Evolutionary conservation across 805 yeast species (phyloP).

Genomic region (Metschnikowia lachancei): DNA sequence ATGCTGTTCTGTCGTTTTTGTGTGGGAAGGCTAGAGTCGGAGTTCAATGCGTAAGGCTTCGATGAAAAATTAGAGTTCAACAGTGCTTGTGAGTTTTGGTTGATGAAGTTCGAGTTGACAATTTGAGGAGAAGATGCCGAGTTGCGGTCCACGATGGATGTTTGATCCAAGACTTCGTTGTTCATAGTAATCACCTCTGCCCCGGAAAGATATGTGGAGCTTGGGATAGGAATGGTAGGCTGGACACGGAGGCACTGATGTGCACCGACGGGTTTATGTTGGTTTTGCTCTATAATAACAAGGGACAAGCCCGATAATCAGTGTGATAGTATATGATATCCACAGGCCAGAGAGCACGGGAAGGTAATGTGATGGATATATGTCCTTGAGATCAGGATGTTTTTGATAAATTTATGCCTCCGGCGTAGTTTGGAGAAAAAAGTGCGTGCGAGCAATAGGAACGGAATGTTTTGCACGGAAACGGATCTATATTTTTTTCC

Average conservation of each 20-base stretch:
- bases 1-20: constrained; percentile 43
- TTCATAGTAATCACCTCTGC: constrained; percentile 12
- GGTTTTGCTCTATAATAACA: background rate
- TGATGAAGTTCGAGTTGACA: background rate
- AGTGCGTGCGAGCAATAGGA: constrained; percentile 2
- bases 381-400: background rate
- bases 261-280: background rate
- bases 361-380: background rate
- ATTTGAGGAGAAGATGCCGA: constrained; percentile 4
- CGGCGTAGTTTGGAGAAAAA: constrained; percentile 1
- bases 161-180: constrained; percentile 12
- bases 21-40: constrained; percentile 17
- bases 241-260: constrained; percentile 9
- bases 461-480: background rate
- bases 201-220: background rate
- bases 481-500: background rate
- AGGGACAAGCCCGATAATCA: background rate
- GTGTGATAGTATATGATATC: background rate
- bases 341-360: background rate
- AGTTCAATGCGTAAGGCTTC: constrained; percentile 6
- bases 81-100: background rate
- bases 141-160: constrained; percentile 8
- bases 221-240: constrained; percentile 5
- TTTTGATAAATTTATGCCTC: background rate
- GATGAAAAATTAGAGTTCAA: constrained; percentile 4